Base-by-base conservation (phyloP, 2,329 filamentous ascomycete species). In the Ophiosphaerella korrae region DNA sequence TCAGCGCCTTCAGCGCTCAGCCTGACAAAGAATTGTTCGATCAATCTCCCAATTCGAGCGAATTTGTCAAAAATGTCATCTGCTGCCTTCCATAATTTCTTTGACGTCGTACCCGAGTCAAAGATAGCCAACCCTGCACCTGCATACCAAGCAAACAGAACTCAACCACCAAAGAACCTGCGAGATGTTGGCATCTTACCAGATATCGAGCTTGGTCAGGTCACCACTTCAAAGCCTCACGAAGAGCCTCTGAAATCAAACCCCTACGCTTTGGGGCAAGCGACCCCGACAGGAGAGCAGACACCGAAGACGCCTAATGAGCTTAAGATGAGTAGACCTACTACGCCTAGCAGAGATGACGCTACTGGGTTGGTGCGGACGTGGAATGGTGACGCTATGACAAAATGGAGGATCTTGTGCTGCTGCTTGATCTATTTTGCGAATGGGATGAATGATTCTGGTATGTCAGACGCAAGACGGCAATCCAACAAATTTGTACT, bases 381-480 rank as follows among this genome's bases (percentile, higher is more conserved):
- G 54, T 81, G 84, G 51, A 85, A 79, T 55, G 78, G 84, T 51
- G 75, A 76, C 3, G 54, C 80, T 9, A 89, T 85, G 82, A 92
- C 91, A 70, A 85, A 84, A 53, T 92, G 82, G 75, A 79, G 89
- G 31, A 77, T 92, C 23, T 67, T 86, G 8, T 80, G 84, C 9
- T 80, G 82, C 12, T 90, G 87, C 57, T 65, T 88, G 37, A 82
- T 87, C 53, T 87, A 83, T 51, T 81, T 94, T 53, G 80, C 81
- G 2, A 86, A 87, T 62, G 91, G 89, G 0, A 74, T 94, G 51
- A 89, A 84, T 60, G 91, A 95, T 71, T 84, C 85, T 36, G 86
- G 70, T 73, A 62, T 13, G 66, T 62, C 21, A 5, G 1, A 14
- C 11, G 3, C 18, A 12, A 14, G 11, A 9, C 18, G 7, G 16